These are phyloP conservation scores for Cladorrhinum samala DNA, from an alignment of 495 filamentous ascomycete species.

Conservation along the genomic window DNA sequence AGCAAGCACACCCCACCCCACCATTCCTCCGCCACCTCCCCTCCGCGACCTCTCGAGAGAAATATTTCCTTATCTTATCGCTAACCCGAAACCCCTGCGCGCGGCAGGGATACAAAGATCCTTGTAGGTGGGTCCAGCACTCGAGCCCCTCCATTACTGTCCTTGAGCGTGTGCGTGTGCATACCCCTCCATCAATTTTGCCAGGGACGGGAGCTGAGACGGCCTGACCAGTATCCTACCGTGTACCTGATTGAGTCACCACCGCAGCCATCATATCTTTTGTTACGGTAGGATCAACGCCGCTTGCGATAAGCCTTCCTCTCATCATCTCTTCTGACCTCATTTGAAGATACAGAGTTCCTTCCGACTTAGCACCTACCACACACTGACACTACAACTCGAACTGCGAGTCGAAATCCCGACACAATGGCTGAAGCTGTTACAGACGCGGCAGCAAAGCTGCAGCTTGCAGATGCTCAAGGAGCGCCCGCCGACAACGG, in stretches of 20 bases:
- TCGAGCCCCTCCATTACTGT: slow-evolving; percentile 1
- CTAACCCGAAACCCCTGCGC: too few relatives aligned
- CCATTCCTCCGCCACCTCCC: background rate
- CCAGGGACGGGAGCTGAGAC: background rate
- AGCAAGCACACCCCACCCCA: background rate
- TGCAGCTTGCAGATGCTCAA: slow-evolving; percentile 52
- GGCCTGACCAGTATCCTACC: slow-evolving; percentile 7
- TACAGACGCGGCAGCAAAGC: slow-evolving; percentile 48
- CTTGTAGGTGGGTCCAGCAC: background rate
- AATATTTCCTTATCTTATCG: slow-evolving; percentile 15
- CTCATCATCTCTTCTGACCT: too few relatives aligned
- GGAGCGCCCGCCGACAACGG: slow-evolving; percentile 35
- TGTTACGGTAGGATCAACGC: too few relatives aligned
- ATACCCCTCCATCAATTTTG: slow-evolving; percentile 18
- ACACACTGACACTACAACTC: background rate
- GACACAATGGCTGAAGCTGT: slow-evolving; percentile 50
- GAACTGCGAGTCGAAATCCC: background rate
- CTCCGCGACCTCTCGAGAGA: too few relatives aligned
- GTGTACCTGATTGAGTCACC: background rate
- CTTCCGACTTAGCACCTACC: too few relatives aligned
- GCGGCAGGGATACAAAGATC: too few relatives aligned
- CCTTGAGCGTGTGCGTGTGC: background rate
- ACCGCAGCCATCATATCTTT: background rate
- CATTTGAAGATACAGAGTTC: too few relatives aligned
- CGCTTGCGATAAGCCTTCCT: too few relatives aligned